A percentile compares a stretch with the other conserved stretches of the same genome.
phyloP scores from a whole-genome alignment of 805 yeast genomes.

The Ogataea nitratoaversa region DNA sequence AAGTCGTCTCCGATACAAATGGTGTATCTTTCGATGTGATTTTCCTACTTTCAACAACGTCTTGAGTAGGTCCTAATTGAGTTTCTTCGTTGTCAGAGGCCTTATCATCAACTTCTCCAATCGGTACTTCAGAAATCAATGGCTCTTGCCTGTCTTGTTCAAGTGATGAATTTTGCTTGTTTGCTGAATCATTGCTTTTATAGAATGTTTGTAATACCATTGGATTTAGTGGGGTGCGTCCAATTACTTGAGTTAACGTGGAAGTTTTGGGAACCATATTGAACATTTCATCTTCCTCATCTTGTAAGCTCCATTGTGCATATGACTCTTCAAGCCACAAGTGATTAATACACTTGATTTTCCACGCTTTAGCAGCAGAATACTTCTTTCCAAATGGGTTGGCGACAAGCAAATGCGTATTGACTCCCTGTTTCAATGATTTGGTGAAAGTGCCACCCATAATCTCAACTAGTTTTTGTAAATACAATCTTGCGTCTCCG shows the following conservation, averaged over 20 bases:
- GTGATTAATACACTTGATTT: conserved; percentile 64
- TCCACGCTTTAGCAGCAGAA: conserved; percentile 70
- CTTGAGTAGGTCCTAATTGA: too few species aligned
- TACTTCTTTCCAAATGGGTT: conserved; percentile 68
- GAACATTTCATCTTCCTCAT: conserved; percentile 44
- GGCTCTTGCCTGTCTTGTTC: conserved; percentile 10
- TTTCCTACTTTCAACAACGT: too few species aligned
- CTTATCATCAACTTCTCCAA: neutral
- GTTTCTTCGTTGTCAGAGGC: too few species aligned
- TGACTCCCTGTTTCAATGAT: conserved; percentile 51
- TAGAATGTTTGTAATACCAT: conserved; percentile 39
- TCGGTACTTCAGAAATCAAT: neutral
- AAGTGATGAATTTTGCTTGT: conserved; percentile 20
- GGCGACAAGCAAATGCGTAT: conserved; percentile 72
- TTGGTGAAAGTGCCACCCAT: conserved; percentile 77
- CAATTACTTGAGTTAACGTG: conserved; percentile 45
- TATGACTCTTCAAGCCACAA: conserved; percentile 86
- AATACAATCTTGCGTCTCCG: conserved; percentile 77
- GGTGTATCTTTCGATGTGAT: too few species aligned
- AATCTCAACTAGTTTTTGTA: conserved; percentile 56
- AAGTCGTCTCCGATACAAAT: neutral
- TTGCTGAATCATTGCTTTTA: neutral
- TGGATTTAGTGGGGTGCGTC: conserved; percentile 41
- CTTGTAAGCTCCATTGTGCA: conserved; percentile 52
- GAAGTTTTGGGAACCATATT: conserved; percentile 36